These are phyloP conservation scores for Aspergillus glaucus DNA, from an alignment of 2,329 filamentous ascomycete species.

Conservation along the genomic window DNA sequence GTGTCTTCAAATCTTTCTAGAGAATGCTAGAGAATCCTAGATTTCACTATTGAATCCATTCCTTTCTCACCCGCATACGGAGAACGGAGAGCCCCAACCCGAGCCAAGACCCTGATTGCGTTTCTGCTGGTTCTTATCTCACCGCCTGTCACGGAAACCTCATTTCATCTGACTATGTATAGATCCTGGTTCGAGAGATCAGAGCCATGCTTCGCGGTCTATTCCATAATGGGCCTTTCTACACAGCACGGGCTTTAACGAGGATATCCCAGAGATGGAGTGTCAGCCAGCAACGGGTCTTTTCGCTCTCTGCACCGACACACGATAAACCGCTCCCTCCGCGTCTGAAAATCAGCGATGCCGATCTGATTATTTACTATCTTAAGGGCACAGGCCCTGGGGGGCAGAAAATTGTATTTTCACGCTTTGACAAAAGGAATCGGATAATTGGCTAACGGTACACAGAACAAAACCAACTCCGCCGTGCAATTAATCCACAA, in stretches of 20 bases:
- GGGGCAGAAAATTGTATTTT: conserved; percentile 80
- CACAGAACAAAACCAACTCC: conserved; percentile 84
- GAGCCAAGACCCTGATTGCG: too few relatives aligned
- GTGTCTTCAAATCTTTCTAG: too few relatives aligned
- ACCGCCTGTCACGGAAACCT: too few relatives aligned
- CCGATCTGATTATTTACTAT: conserved; percentile 76
- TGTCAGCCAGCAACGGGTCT: conserved; percentile 1
- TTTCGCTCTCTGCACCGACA: conserved; percentile 17
- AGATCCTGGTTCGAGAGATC: neutral
- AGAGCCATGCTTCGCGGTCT: neutral
- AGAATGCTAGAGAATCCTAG: too few relatives aligned
- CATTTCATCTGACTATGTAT: neutral
- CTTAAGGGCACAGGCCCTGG: conserved; percentile 88
- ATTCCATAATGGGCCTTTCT: neutral
- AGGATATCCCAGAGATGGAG: too few relatives aligned
- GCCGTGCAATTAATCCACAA: conserved; percentile 88
- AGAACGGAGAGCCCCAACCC: too few relatives aligned
- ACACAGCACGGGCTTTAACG: neutral
- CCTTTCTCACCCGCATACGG: too few relatives aligned
- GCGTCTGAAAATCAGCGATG: conserved; percentile 66
- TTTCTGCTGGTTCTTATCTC: too few relatives aligned
- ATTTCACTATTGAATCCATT: too few relatives aligned
- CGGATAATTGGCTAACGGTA: conserved; percentile 13
- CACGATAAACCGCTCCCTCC: conserved; percentile 63
- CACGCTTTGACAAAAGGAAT: neutral